Conservation (phyloP, 345 rosid genomes). For the Camelina sativa region DNA sequence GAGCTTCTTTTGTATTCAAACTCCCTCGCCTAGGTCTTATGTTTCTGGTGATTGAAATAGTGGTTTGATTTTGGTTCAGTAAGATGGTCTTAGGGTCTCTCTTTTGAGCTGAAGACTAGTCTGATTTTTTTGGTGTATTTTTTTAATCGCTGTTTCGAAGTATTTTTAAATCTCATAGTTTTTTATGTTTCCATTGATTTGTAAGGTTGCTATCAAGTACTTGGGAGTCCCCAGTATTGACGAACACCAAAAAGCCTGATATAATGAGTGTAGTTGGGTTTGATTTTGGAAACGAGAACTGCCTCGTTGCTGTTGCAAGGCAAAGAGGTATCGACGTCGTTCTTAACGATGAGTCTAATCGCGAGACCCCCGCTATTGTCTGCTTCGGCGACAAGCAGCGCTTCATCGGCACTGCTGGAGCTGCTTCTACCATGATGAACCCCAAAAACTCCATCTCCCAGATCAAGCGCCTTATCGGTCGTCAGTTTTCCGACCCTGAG, state of each 20-base stretch:
- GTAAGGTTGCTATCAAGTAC: constrained; percentile 2
- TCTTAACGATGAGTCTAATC: constrained; percentile 97
- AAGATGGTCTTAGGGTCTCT: neutral
- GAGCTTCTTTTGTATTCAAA: neutral
- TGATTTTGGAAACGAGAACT: constrained; percentile 95
- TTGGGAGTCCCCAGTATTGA: neutral
- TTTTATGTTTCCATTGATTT: neutral
- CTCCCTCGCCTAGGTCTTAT: neutral
- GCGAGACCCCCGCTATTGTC: constrained; percentile 93
- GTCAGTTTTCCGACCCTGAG: constrained; percentile 84
- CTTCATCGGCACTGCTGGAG: constrained; percentile 97
- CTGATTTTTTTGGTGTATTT: neutral
- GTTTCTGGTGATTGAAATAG: neutral
- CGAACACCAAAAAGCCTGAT: constrained; percentile 26
- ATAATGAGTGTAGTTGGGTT: constrained; percentile 98
- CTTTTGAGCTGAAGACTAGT: neutral
- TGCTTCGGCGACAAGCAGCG: constrained; percentile 98
- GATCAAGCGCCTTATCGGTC: constrained; percentile 84
- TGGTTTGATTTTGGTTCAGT: neutral
- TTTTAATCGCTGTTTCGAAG: neutral
- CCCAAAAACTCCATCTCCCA: constrained; percentile 91
- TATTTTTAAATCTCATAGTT: neutral
- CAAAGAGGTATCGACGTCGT: constrained; percentile 99
- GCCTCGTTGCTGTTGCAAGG: constrained; percentile 97
- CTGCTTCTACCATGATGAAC: constrained; percentile 91